Evolutionary conservation across 1,139 yeast genomes (phyloP), one percentile per base, ranked within the genome.

Genomic region (Arxiozyma slooffiae): DNA sequence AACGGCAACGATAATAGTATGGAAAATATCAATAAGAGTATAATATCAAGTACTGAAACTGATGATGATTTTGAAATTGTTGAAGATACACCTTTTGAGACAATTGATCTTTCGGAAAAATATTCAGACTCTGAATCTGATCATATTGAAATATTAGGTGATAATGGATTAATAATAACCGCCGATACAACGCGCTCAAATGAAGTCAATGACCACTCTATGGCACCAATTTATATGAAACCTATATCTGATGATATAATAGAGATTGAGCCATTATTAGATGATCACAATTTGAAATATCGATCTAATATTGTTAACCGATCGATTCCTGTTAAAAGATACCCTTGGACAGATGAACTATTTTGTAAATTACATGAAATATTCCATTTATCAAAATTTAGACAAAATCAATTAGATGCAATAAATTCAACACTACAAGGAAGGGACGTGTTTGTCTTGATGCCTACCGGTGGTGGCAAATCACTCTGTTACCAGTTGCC

Each of bases 381-480:
- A 3, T 92, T 92, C 67, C 77, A 80, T 43, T 67, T 92, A 41
- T 66, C 71, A 8, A 72, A 76, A 1, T 92, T 92, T 64, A 75
- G 99, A 49, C 77, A 82, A 5, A 86, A 92, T 64, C 99, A 92
- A 64, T 69, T 83, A 42, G 94, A 86, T 52, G 97, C 97, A 0
- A 78, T 92, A 14, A 80, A 84, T 58, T 82, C 95, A 0, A 83
- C 96, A 0, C 70, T 92, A 36, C 67, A 77, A 16, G 96, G 96
- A 0, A 76, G 77, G 48, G 98, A 94, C 67, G 96, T 87, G 0
- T 88, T 94, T 70, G 97, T 94, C 1, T 72, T 94, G 58, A 92
- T 94, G 96, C 99, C 99, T 0, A 94, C 99, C 0, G 99, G 99
- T 42, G 98, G 98, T 48, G 99, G 99, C 47, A 94, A 94, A 66